Base-by-base conservation (phyloP, 1,284 basidiomycete species). In the Tilletia caries region DNA sequence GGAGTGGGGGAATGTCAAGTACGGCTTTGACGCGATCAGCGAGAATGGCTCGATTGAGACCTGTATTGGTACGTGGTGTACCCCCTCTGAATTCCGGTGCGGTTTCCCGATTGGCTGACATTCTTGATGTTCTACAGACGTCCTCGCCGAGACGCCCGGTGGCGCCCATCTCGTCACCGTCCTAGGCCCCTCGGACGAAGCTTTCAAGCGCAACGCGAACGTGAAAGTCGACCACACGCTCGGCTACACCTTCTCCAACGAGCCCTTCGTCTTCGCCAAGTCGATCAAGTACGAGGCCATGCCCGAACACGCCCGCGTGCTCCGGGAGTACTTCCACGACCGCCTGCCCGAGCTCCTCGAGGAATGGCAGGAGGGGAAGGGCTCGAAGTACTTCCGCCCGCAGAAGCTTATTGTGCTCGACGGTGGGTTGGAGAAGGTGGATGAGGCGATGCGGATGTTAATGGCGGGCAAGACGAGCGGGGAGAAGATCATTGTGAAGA, bases 231-330 rank as follows among this genome's bases (percentile, higher is more conserved):
- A 23, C 3, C 37, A 54, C 15, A 67, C 66, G 12, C 60, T 67
- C 8, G 66, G 52, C 41, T 67, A 67, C 46, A 27, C 43, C 4
- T 54, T 67, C 41, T 41, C 50, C 23, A 29, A 29, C 32, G 58
- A 62, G 32, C 58, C 58, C 33, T 34, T 62, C 32, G 65, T 46
- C 52, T 73, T 73, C 41, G 64, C 68, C 27, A 70, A 70, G 67
- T 69, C 71, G 23, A 66, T 73, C 71, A 73, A 73, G 67, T 73
- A 70, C 69, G 70, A 70, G 32, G 71, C 71, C 48, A 67, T 68
- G 29, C 58, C 58, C 58, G 58, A 62, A 5, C 58, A 62, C 32
- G 58, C 33, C 29, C 58, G 58, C n/a, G 32, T 62, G 13, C 58
- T 62, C 4, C 27, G 32, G 29, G 58, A 62, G 15, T 62, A 62